Percentiles rank a stretch among this genome's conserved stretches.
Evolutionary conservation across 2,329 filamentous ascomycete genomes (phyloP).

Genomic region (Aspergillus alliaceus): DNA sequence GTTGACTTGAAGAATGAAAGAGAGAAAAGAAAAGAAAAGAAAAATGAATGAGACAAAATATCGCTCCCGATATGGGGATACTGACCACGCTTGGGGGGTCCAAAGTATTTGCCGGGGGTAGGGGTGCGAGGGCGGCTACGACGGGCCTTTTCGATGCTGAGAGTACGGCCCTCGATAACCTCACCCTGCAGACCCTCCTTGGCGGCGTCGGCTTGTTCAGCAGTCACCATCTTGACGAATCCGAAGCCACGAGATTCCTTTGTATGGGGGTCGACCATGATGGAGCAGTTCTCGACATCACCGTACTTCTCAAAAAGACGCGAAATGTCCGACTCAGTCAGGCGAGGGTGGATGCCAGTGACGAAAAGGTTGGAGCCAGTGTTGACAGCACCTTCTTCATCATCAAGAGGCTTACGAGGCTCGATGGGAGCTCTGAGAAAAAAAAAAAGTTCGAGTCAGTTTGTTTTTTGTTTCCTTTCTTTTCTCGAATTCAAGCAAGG

Average conservation of each 20-base stretch:
- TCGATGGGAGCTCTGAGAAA: slow-evolving; percentile 47
- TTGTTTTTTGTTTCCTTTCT: background rate
- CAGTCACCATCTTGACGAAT: slow-evolving; percentile 98
- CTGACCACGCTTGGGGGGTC: slow-evolving; percentile 94
- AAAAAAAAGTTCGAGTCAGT: background rate
- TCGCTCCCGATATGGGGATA: slow-evolving; percentile 14
- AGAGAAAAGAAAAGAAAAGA: too few species aligned
- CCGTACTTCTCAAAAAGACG: slow-evolving; percentile 98
- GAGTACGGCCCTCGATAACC: slow-evolving; percentile 87
- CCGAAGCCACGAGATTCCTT: slow-evolving; percentile 98
- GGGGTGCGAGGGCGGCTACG: slow-evolving; percentile 92
- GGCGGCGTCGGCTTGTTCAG: slow-evolving; percentile 92
- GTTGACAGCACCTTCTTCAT: slow-evolving; percentile 78
- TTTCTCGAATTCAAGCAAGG: background rate
- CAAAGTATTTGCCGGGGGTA: slow-evolving; percentile 98
- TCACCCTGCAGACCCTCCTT: slow-evolving; percentile 96
- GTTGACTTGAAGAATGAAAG: background rate
- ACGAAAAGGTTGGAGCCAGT: slow-evolving; percentile 98
- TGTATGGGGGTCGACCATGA: slow-evolving; percentile 98
- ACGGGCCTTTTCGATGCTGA: slow-evolving; percentile 98
- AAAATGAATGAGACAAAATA: too few species aligned
- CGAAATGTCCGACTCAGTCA: slow-evolving; percentile 85
- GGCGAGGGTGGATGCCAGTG: slow-evolving; percentile 91
- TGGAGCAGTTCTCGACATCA: slow-evolving; percentile 98
- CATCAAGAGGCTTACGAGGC: slow-evolving; percentile 49